These are phyloP conservation scores for Musa troglodytarum DNA, from an alignment of 176 grass and related monocot genomes.

Conservation along the genomic window DNA sequence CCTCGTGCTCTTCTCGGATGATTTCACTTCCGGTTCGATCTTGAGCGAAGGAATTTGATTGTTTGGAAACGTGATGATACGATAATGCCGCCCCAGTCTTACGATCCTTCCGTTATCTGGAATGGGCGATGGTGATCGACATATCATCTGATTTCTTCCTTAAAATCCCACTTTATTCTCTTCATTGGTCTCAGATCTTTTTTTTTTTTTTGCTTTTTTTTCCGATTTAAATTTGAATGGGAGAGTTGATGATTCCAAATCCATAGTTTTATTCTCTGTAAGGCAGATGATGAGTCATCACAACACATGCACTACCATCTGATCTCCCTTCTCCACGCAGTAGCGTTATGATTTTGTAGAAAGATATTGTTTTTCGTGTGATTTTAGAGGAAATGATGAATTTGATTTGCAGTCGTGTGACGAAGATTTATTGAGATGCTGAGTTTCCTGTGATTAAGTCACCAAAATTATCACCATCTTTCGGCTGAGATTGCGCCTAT, in stretches of 20 bases:
- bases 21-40: too few relatives aligned
- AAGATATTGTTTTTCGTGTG: not conserved
- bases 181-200: not conserved
- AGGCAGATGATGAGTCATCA: constrained; percentile 6
- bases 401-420: constrained; percentile 21
- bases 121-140: constrained; percentile 14
- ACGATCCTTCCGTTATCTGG: not conserved
- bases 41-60: too few relatives aligned
- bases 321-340: not conserved
- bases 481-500: constrained; percentile 31
- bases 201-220: not conserved
- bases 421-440: constrained; percentile 21
- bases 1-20: too few relatives aligned
- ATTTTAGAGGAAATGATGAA: not conserved
- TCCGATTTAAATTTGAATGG: not conserved
- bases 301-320: constrained; percentile 19
- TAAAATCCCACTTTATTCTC: not conserved
- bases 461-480: constrained; percentile 36
- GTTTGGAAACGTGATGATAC: constrained; percentile 6
- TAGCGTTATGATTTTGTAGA: too few relatives aligned
- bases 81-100: constrained; percentile 20
- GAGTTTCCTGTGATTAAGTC: constrained; percentile 26
- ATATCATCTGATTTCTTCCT: constrained; percentile 11
- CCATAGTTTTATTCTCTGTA: constrained; percentile 1
- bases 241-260: constrained; percentile 9